Conservation (phyloP, 129 eudicot species). For the Heracleum sosnowskyi region DNA sequence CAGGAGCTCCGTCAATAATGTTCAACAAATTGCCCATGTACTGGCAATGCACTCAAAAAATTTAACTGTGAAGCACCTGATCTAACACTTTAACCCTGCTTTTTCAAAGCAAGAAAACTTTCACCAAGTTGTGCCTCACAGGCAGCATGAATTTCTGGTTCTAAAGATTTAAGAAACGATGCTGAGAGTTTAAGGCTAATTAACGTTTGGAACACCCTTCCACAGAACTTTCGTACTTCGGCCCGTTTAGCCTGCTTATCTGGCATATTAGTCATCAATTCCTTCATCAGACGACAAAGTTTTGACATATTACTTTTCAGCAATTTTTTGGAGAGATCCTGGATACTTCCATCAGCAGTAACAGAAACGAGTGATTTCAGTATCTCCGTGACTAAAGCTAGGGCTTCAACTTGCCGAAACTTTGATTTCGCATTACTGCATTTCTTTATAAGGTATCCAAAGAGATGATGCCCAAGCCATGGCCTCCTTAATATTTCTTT, state of each 20-base stretch:
- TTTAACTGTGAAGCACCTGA: not conserved
- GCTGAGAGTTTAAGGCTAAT: conserved; percentile 23
- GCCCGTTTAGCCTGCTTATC: conserved; percentile 73
- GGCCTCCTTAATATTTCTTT: conserved; percentile 72
- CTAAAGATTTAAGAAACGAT: conserved; percentile 51
- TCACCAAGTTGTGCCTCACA: conserved; percentile 79
- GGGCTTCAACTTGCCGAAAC: conserved; percentile 79
- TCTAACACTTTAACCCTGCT: conserved; percentile 9
- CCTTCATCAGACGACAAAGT: conserved; percentile 41
- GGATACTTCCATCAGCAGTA: conserved; percentile 26
- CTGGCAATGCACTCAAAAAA: not conserved
- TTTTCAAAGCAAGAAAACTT: conserved; percentile 60
- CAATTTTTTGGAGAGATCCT: conserved; percentile 26
- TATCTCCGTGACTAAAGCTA: conserved; percentile 55
- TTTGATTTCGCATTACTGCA: conserved; percentile 54
- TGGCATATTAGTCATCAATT: conserved; percentile 64
- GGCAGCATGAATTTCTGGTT: conserved; percentile 42
- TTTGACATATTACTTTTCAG: conserved; percentile 38
- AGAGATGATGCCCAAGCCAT: conserved; percentile 63
- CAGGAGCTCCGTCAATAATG: not conserved
- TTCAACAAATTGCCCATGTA: not conserved
- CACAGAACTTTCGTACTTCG: conserved; percentile 68
- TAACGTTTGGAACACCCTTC: conserved; percentile 44
- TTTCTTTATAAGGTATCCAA: conserved; percentile 70
- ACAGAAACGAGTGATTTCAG: conserved; percentile 37